These are phyloP conservation scores for Pyrenophora graminea DNA, from an alignment of 2,329 filamentous ascomycete genomes.

Conservation along the genomic window DNA sequence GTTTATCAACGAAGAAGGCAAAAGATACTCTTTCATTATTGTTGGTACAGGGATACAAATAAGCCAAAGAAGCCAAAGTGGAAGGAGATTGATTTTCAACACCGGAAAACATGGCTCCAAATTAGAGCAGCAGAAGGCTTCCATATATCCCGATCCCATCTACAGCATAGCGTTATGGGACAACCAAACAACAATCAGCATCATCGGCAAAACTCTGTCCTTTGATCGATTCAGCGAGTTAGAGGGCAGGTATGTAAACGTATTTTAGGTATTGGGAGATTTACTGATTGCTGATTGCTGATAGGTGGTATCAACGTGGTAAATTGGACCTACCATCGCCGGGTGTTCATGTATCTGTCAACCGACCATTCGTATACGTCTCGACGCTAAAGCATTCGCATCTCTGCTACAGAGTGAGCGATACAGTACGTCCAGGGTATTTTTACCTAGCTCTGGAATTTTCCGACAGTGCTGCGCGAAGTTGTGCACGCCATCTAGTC, in stretches of 20 bases:
- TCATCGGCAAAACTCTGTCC: conserved; percentile 31
- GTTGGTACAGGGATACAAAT: conserved; percentile 54
- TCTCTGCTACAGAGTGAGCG: conserved; percentile 51
- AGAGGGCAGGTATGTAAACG: conserved; percentile 22
- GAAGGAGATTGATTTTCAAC: conserved; percentile 39
- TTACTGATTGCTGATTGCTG: background rate
- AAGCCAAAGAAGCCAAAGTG: conserved; percentile 24
- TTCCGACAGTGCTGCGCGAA: conserved; percentile 36
- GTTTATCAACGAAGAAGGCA: conserved; percentile 58
- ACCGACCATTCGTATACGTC: conserved; percentile 55
- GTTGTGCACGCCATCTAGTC: conserved; percentile 33
- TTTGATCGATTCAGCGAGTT: conserved; percentile 37
- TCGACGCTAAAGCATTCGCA: conserved; percentile 61
- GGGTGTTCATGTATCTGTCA: conserved; percentile 56
- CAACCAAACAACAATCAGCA: conserved; percentile 29
- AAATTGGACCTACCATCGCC: conserved; percentile 52
- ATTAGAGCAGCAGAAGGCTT: conserved; percentile 53
- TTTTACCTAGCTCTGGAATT: conserved; percentile 32
- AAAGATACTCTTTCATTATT: conserved; percentile 66
- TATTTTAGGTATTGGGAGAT: background rate
- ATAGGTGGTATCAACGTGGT: conserved; percentile 48
- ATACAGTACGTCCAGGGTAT: conserved; percentile 33
- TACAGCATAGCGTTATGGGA: conserved; percentile 38
- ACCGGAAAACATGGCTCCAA: conserved; percentile 50
- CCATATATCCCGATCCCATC: conserved; percentile 36